A percentile compares a stretch with the other conserved stretches of the same genome.
Evolutionary conservation across 345 rosid genomes (phyloP).

Genomic region (Populus nigra): DNA sequence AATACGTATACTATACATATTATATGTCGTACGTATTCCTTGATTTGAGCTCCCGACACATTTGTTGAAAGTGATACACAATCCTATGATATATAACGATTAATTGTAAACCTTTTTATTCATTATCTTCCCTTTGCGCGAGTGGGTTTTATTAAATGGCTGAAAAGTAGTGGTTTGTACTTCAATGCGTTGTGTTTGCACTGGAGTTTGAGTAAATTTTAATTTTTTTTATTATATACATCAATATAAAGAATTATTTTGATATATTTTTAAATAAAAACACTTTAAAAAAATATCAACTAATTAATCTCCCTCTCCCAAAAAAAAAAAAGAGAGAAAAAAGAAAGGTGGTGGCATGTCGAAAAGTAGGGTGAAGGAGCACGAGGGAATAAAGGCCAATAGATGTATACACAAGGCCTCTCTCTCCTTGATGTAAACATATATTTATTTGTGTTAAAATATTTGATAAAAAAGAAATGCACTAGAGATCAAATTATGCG

Average conservation of each 20-base stretch:
- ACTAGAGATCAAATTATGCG: constrained; percentile 16
- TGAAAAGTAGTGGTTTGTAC: constrained; percentile 2
- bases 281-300: too few relatives aligned
- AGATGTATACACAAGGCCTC: too few relatives aligned
- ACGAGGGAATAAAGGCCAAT: constrained; percentile 8
- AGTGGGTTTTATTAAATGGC: constrained; percentile 27
- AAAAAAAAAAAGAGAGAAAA: too few relatives aligned
- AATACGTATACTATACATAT: too few relatives aligned
- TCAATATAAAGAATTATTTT: too few relatives aligned
- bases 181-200: too few relatives aligned
- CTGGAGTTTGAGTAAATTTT: too few relatives aligned
- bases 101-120: constrained; percentile 21
- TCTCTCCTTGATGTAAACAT: too few relatives aligned
- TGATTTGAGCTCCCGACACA: neutral
- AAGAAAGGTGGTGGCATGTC: neutral
- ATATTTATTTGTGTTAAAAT: neutral
- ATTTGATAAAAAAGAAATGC: neutral
- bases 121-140: constrained; percentile 17
- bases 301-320: too few relatives aligned
- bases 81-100: constrained; percentile 31
- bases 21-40: too few relatives aligned
- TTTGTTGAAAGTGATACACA: neutral
- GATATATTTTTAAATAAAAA: too few relatives aligned
- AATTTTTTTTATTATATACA: too few relatives aligned
- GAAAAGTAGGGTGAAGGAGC: neutral